Evolutionary conservation across 1,139 yeast genomes (phyloP), one percentile per base, ranked within the genome.

Genomic region (Pichia cactophila): DNA sequence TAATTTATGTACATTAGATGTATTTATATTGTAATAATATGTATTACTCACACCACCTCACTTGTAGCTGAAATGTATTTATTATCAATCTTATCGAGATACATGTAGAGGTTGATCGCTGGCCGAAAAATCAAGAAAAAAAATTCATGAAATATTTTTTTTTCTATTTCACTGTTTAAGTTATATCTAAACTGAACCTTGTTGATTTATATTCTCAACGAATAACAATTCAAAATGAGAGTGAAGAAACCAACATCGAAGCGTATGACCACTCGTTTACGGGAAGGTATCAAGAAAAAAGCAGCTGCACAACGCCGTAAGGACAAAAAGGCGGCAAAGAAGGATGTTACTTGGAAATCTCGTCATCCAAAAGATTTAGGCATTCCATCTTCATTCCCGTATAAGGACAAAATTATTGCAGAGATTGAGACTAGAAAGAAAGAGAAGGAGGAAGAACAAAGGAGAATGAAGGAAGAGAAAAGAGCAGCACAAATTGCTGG

Each of bases 271-370:
- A 90, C 97, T 65, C 88, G 94, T 67, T 81, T 90, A 86, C 80
- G 90, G 66, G 95, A 89, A 69, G 97, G 97, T 58, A 88, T 92
- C 65, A 86, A 88, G 73, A 92, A 89, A 80, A 92, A 92, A 71
- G 90, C 96, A 4, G 78, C 92, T 43, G 97, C 97, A 26, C 94
- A 90, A 61, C 77, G 84, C 59, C 81, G 95, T 69, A 92, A 92
- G 67, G 86, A 86, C 65, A 79, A 77, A 60, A 92, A 92, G 70
- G 59, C 68, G 23, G 78, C 95, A 35, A 92, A 92, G 76, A 89
- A 80, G 66, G 97, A 90, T 66, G 80, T 80, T 8, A 90, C 97
- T 14, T 92, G 98, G 98, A 88, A 80, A 66, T 86, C 96, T 36
- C 81, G 83, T 64, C 70, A 71, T 52, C 80, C 80, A 62, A 90